These are phyloP conservation scores for Metschnikowia borealis DNA, from an alignment of 805 yeast species.

Conservation along the genomic window DNA sequence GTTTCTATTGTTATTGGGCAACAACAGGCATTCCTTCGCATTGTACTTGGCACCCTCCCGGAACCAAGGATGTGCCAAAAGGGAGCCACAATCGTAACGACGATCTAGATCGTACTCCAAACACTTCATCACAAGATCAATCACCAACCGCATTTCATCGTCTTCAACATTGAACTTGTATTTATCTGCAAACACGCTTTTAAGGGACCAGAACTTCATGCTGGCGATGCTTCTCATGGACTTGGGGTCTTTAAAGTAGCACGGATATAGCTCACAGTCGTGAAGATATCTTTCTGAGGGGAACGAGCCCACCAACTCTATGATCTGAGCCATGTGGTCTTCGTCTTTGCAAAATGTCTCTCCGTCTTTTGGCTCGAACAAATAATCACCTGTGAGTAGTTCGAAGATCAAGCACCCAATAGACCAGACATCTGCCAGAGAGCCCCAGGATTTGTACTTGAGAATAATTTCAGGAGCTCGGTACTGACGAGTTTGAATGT, in stretches of 20 bases:
- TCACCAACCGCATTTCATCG: conserved; percentile 34
- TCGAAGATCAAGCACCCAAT: conserved; percentile 89
- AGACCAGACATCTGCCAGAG: conserved; percentile 95
- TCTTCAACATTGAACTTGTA: conserved; percentile 54
- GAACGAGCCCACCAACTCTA: conserved; percentile 71
- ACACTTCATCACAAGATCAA: conserved; percentile 49
- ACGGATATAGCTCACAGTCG: conserved; percentile 53
- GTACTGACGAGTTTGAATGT: conserved; percentile 89
- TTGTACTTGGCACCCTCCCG: conserved; percentile 10
- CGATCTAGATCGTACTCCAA: conserved; percentile 45
- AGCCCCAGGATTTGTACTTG: conserved; percentile 73
- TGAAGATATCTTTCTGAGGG: conserved; percentile 57
- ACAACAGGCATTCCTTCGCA: conserved; percentile 16
- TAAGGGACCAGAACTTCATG: conserved; percentile 85
- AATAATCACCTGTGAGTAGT: conserved; percentile 86
- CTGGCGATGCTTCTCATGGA: conserved; percentile 74
- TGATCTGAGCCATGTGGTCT: conserved; percentile 93
- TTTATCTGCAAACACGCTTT: conserved; percentile 78
- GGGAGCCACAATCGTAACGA: conserved; percentile 52
- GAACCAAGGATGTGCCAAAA: conserved; percentile 54
- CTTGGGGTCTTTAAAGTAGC: conserved; percentile 63
- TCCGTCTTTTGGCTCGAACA: conserved; percentile 86
- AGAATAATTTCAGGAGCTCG: conserved; percentile 74
- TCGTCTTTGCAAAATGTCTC: conserved; percentile 81
- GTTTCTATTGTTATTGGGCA: conserved; percentile 24